phyloP scores from a whole-genome alignment of 257 asterid species.

The Coffea eugenioides region DNA sequence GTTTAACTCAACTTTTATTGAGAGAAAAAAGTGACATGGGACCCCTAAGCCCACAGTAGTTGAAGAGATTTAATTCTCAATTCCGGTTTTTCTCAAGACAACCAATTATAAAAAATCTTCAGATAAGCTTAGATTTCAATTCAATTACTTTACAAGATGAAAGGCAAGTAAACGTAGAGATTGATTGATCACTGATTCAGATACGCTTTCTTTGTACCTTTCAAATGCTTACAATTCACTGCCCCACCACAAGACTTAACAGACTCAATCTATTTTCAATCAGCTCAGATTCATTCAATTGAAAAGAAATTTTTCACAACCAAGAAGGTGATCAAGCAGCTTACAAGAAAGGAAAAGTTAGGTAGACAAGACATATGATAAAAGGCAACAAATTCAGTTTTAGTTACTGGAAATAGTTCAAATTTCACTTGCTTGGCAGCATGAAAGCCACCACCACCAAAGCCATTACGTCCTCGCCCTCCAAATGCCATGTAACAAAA shows the following conservation, averaged over 20 bases:
- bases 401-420: constrained; percentile 51
- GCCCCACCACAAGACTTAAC: not conserved
- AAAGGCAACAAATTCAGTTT: not conserved
- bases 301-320: too few species aligned
- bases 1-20: not conserved
- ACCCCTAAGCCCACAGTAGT: too few species aligned
- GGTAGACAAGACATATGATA: not conserved
- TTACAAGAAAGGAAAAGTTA: not conserved
- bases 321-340: not conserved
- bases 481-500: constrained; percentile 38
- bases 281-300: not conserved
- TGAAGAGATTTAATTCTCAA: too few species aligned
- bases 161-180: not conserved
- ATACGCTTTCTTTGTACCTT: not conserved
- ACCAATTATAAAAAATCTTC: not conserved
- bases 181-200: not conserved
- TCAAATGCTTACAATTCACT: not conserved
- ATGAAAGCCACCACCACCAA: constrained; percentile 19
- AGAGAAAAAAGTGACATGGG: too few species aligned
- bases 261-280: not conserved
- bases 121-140: not conserved
- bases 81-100: not conserved
- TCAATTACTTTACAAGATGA: not conserved
- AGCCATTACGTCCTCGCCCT: constrained; percentile 35
- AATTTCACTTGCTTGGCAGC: constrained; percentile 35